Conservation (phyloP, 176 grass and related monocot species). For the Triticum turgidum region DNA sequence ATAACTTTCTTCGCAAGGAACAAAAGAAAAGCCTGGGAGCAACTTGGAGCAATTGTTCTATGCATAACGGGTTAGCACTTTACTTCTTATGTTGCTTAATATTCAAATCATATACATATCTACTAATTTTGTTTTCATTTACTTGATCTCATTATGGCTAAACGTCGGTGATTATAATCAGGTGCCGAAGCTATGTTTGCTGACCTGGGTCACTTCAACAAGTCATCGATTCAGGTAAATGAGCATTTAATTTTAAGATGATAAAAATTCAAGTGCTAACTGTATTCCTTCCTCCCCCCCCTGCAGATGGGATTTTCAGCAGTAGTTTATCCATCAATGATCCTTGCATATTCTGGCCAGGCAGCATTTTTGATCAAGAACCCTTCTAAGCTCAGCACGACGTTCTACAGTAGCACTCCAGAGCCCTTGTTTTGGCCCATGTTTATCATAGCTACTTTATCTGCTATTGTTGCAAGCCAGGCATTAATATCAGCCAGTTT, state of each 20-base stretch:
- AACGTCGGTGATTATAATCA: conserved; percentile 29
- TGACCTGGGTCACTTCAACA: conserved; percentile 88
- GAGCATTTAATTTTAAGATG: neutral
- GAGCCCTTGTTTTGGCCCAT: conserved; percentile 76
- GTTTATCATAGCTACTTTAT: conserved; percentile 65
- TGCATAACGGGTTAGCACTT: conserved; percentile 69
- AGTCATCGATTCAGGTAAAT: conserved; percentile 69
- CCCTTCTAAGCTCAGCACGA: conserved; percentile 56
- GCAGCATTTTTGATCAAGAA: conserved; percentile 78
- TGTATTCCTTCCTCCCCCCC: neutral
- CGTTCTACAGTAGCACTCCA: conserved; percentile 68
- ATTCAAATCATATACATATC: neutral
- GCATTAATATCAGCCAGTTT: conserved; percentile 80
- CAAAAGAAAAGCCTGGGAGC: conserved; percentile 58
- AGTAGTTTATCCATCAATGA: conserved; percentile 70
- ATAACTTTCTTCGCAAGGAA: conserved; percentile 55
- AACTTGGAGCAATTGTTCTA: conserved; percentile 62
- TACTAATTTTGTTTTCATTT: neutral
- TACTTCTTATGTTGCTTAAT: neutral
- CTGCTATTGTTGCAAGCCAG: conserved; percentile 78
- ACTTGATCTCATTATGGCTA: neutral
- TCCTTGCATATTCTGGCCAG: conserved; percentile 71
- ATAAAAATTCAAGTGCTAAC: conserved; percentile 3
- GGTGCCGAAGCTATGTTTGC: conserved; percentile 93
- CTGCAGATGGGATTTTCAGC: conserved; percentile 57